A percentile compares a stretch with the other conserved stretches of the same genome.
phyloP scores from a whole-genome alignment of 2,329 filamentous ascomycete genomes.

The Hypoxylon sp. region DNA sequence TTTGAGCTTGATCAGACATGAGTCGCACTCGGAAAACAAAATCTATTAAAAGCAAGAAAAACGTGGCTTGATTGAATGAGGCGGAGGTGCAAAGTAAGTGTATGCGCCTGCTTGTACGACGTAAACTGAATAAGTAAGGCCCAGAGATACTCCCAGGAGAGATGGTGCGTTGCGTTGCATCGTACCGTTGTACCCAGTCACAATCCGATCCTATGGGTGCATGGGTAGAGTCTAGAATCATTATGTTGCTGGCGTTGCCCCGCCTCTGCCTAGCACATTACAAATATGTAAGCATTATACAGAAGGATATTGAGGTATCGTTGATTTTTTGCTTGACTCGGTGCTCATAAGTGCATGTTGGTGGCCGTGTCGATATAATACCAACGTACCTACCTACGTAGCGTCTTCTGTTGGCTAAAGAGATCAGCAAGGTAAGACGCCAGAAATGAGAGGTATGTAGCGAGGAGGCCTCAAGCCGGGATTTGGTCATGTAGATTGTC shows the following conservation, averaged over 20 bases:
- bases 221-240: neutral
- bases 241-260: neutral
- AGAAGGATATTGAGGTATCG: neutral
- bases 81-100: neutral
- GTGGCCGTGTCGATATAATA: neutral
- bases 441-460: neutral
- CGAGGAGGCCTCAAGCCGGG: neutral
- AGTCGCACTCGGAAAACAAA: neutral
- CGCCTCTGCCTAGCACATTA: constrained; percentile 4
- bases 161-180: neutral
- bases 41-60: neutral
- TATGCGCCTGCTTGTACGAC: neutral
- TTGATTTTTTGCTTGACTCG: neutral
- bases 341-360: neutral
- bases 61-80: neutral
- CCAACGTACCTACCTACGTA: neutral
- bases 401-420: neutral
- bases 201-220: constrained; percentile 4
- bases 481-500: neutral
- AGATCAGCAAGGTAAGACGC: neutral
- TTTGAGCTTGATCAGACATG: neutral
- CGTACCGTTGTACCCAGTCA: neutral
- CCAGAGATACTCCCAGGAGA: neutral
- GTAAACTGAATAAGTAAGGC: neutral
- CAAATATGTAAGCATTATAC: neutral